These are phyloP conservation scores for Clavariopsis aquatica DNA, from an alignment of 495 filamentous ascomycete genomes.

Conservation along the genomic window DNA sequence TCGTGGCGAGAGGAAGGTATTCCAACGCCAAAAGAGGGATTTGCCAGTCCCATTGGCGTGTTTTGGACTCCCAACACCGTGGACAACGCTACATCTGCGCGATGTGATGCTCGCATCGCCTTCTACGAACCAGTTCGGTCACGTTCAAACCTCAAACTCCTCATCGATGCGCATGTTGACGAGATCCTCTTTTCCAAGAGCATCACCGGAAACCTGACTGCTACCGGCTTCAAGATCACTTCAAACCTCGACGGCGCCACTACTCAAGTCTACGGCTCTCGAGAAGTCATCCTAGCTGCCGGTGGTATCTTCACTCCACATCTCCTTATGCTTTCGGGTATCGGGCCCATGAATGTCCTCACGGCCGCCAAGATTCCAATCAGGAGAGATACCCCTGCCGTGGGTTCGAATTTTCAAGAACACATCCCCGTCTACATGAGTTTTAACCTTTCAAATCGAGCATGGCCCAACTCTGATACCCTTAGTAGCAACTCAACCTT, in stretches of 20 bases:
- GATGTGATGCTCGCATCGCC: conserved; percentile 9
- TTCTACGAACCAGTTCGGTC: conserved; percentile 19
- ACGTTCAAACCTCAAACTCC: conserved; percentile 25
- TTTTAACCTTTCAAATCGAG: conserved; percentile 19
- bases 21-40: conserved; percentile 11
- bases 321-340: conserved; percentile 26
- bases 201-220: conserved; percentile 18
- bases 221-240: conserved; percentile 42
- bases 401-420: conserved; percentile 35
- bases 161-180: conserved; percentile 13
- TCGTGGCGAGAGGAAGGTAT: conserved; percentile 12
- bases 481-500: conserved; percentile 19
- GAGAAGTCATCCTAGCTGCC: conserved; percentile 52
- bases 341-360: conserved; percentile 30
- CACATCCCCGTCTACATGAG: conserved; percentile 14
- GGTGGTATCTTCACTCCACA: conserved; percentile 30
- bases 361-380: conserved; percentile 21
- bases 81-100: conserved; percentile 2
- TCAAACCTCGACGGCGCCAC: conserved; percentile 31
- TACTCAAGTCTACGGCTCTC: conserved; percentile 47
- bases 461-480: conserved; percentile 18
- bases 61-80: conserved; percentile 26
- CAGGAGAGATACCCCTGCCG: conserved; percentile 11
- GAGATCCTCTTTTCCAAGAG: conserved; percentile 27
- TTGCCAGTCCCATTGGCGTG: background rate